phyloP scores from a whole-genome alignment of 495 filamentous ascomycete genomes.

The Penicillium canariense region DNA sequence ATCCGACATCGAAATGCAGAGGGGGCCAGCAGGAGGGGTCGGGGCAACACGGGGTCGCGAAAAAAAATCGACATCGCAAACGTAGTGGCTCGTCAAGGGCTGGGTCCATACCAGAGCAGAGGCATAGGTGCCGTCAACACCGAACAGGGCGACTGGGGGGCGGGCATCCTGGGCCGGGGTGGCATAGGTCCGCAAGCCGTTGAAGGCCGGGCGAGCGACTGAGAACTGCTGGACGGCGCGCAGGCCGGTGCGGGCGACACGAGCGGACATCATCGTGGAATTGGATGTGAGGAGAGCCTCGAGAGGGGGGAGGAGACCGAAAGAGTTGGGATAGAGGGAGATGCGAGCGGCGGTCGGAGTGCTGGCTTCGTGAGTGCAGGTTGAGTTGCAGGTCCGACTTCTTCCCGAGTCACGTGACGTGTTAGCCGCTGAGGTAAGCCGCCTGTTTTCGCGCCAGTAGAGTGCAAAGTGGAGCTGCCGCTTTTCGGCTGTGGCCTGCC shows the following conservation, averaged over 20 bases:
- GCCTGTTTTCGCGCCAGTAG: not conserved
- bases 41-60: conserved; percentile 31
- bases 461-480: not conserved
- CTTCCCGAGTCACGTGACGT: conserved; percentile 44
- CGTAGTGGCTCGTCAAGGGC: conserved; percentile 1
- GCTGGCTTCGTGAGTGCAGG: conserved; percentile 32
- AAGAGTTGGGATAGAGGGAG: conserved; percentile 26
- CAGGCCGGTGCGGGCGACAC: conserved; percentile 49
- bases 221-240: conserved; percentile 50
- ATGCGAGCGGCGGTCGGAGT: conserved; percentile 31
- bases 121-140: conserved; percentile 96
- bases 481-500: not conserved
- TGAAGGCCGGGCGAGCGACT: conserved; percentile 44
- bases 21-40: conserved; percentile 16
- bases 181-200: conserved; percentile 69
- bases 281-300: conserved; percentile 28
- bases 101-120: conserved; percentile 77
- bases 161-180: conserved; percentile 67
- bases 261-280: conserved; percentile 46
- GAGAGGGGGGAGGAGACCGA: conserved; percentile 20
- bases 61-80: conserved; percentile 10
- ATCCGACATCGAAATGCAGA: conserved; percentile 12
- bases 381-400: conserved; percentile 41
- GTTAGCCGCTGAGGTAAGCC: conserved; percentile 24
- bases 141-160: conserved; percentile 87